Base-by-base conservation (phyloP, 1,284 basidiomycete species). In the Volvariella volvacea region DNA sequence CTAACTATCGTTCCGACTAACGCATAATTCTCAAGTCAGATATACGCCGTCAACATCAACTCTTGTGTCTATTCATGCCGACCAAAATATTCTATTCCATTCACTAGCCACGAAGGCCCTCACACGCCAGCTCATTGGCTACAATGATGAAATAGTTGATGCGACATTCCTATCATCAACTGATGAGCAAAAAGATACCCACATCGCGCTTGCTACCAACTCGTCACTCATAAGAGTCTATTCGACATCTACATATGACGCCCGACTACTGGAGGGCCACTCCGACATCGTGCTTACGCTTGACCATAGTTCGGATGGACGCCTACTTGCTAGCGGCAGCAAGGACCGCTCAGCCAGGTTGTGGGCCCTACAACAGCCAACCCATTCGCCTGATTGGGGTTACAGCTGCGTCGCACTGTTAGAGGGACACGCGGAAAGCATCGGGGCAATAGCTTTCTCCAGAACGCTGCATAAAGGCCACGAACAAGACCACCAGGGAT, bases 121-220 rank as follows among this genome's bases (percentile, higher is more conserved):
- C 22, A 68, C 76, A n/a, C 82, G 84, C n/a, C 94, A 97, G 55
- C 67, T 99, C 49, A 83, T 99, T 50, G 96, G 96, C 0, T 99
- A 88, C 75, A 98, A 99, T 63, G 96, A 99, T 64, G 94, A 99
- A 63, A 93, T 99, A 53, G 88, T 98, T 41, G 95, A 98, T 56
- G 78, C 82, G 7, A 72, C 77, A 16, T 91, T 91, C 66, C 72
- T 99, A 20, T 73, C 46, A 44, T 54, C 37, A n/a, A 48, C 33
- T 42, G 37, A 21, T 36, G 38, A 49, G 41, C 61, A 56, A 43
- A 36, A 20, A 8, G 83, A 89, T 56, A 77, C 81, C 1, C 86
- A 92, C 56, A 65, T 99, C 22, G 96, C 94, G 8, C 71, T 99
- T 10, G 95, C 95, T 6, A 95, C 96, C 31, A 99, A 99, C 65